These are phyloP conservation scores for Xerocomus brunneocitrinus DNA, from an alignment of 768 basidiomycete species.

Conservation along the genomic window DNA sequence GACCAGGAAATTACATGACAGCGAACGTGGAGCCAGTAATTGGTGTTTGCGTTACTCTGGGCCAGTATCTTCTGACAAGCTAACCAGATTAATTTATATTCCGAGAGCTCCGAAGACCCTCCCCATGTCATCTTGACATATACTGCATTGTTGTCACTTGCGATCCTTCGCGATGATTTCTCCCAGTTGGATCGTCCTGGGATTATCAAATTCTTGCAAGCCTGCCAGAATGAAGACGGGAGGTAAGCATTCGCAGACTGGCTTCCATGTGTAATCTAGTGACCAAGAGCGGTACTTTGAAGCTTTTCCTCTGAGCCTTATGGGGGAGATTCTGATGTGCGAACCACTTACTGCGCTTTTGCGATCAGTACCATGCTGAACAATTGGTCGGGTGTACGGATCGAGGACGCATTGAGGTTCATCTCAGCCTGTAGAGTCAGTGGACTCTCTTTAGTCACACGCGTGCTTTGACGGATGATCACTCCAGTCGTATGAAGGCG, in stretches of 20 bases:
- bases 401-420: conserved; percentile 56
- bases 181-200: conserved; percentile 62
- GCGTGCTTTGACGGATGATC: background rate
- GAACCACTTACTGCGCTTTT: conserved; percentile 85
- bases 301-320: conserved; percentile 73
- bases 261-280: conserved; percentile 10
- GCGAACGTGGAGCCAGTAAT: conserved; percentile 20
- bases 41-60: background rate
- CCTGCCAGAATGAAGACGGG: conserved; percentile 78
- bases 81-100: conserved; percentile 33
- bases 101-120: conserved; percentile 48
- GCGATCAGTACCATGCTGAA: conserved; percentile 73
- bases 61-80: conserved; percentile 5
- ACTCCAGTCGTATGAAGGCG: conserved; percentile 83
- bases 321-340: conserved; percentile 69
- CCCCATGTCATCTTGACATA: conserved; percentile 94
- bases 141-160: conserved; percentile 77
- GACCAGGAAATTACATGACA: conserved; percentile 72
- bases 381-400: conserved; percentile 73
- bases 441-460: background rate
- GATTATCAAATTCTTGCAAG: conserved; percentile 58
- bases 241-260: conserved; percentile 46
- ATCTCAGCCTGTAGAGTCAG: conserved; percentile 70
- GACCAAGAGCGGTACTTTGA: conserved; percentile 3
- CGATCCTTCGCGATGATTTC: conserved; percentile 86